These are phyloP conservation scores for Candida tibetensis DNA, from an alignment of 805 yeast genomes.

Conservation along the genomic window DNA sequence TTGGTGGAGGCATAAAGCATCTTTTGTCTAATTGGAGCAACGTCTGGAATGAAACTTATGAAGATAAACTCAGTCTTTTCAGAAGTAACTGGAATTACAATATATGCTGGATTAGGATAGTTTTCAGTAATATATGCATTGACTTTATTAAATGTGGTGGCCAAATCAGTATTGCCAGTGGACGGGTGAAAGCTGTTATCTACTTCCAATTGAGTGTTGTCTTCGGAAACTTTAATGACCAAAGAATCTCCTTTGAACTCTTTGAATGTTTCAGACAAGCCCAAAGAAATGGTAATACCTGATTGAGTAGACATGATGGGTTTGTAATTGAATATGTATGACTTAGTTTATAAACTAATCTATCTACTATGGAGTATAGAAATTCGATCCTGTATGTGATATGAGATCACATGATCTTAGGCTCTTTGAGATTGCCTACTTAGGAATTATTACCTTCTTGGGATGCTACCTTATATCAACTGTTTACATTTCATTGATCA, in stretches of 20 bases:
- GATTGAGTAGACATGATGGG: conserved; percentile 41
- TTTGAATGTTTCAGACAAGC: conserved; percentile 46
- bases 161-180: conserved; percentile 9
- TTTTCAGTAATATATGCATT: conserved; percentile 18
- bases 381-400: too few species aligned
- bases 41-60: conserved; percentile 83
- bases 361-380: too few species aligned
- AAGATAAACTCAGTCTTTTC: conserved; percentile 43
- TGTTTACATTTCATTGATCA: not conserved
- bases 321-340: too few species aligned
- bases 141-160: conserved; percentile 19
- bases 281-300: conserved; percentile 39
- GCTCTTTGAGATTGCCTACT: too few species aligned
- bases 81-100: conserved; percentile 20
- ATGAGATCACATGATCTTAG: too few species aligned
- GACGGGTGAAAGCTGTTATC: conserved; percentile 21
- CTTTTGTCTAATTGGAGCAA: conserved; percentile 74
- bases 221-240: conserved; percentile 31
- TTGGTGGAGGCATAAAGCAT: conserved; percentile 95
- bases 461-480: too few species aligned
- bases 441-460: too few species aligned
- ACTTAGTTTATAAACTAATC: too few species aligned
- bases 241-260: conserved; percentile 19
- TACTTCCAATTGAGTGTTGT: conserved; percentile 32
- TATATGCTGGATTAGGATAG: conserved; percentile 38